phyloP scores from a whole-genome alignment of 148 eudicot species.

The Amaranthus cruentus region DNA sequence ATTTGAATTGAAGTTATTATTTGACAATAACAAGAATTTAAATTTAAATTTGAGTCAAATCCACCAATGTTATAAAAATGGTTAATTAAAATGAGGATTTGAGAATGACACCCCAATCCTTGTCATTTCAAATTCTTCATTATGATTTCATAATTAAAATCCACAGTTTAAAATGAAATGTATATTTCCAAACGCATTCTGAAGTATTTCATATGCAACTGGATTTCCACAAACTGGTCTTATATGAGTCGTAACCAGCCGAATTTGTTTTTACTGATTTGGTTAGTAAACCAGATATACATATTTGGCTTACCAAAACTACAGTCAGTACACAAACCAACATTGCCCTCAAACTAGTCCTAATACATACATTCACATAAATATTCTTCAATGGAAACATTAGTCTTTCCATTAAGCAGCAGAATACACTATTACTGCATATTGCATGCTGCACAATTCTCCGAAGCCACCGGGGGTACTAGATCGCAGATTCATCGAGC shows the following conservation, averaged over 20 bases:
- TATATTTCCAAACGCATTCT: too few relatives aligned
- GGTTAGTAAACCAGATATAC: slow-evolving; percentile 9
- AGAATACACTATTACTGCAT: not conserved
- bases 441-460: slow-evolving; percentile 12
- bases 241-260: not conserved
- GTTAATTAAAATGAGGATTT: too few relatives aligned
- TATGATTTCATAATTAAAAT: too few relatives aligned
- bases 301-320: slow-evolving; percentile 15
- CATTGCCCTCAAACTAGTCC: not conserved
- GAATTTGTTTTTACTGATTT: not conserved
- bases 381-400: not conserved
- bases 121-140: too few relatives aligned
- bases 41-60: too few relatives aligned
- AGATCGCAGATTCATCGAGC: not conserved
- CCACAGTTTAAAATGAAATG: too few relatives aligned
- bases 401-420: slow-evolving; percentile 4
- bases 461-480: not conserved
- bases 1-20: too few relatives aligned
- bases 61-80: too few relatives aligned
- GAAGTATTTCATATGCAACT: not conserved
- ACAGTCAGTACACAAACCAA: not conserved
- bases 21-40: too few relatives aligned
- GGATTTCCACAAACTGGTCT: slow-evolving; percentile 1
- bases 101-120: too few relatives aligned
- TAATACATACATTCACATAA: slow-evolving; percentile 11